Evolutionary conservation across 164 flowering plant genomes (phyloP).

Genomic region (Macadamia integrifolia): DNA sequence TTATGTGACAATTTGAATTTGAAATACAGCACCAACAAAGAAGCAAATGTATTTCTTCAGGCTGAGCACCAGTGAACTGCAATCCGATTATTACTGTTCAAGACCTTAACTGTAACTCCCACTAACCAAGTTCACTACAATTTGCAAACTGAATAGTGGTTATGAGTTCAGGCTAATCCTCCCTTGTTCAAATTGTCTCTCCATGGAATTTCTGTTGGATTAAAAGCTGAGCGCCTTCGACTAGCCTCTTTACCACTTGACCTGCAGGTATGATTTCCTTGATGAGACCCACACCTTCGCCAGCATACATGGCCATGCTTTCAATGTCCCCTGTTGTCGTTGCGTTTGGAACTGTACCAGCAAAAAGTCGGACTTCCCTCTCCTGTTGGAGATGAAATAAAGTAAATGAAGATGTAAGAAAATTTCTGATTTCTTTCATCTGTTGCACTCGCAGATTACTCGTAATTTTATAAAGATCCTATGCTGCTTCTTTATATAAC

Average conservation of each 20-base stretch:
- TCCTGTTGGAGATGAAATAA: constrained; percentile 34
- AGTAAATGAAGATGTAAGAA: background rate
- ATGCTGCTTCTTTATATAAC: too few species aligned
- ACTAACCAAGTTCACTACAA: background rate
- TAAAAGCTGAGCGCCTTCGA: constrained; percentile 57
- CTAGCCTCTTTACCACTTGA: constrained; percentile 64
- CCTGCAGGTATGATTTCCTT: constrained; percentile 74
- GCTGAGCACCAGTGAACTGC: background rate
- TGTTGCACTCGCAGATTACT: too few species aligned
- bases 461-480: too few species aligned
- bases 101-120: background rate
- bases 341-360: constrained; percentile 78
- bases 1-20: too few species aligned
- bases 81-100: background rate
- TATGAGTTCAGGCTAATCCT: background rate
- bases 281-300: constrained; percentile 73
- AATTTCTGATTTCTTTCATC: too few species aligned
- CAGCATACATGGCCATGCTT: constrained; percentile 94
- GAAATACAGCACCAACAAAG: too few species aligned
- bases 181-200: background rate
- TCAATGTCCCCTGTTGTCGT: constrained; percentile 82
- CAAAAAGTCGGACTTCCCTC: constrained; percentile 59
- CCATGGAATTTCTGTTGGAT: constrained; percentile 34
- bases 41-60: background rate
- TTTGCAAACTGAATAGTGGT: background rate